Evolutionary conservation across 2,329 filamentous ascomycete genomes (phyloP).

Genomic region (Penicillium sp.): DNA sequence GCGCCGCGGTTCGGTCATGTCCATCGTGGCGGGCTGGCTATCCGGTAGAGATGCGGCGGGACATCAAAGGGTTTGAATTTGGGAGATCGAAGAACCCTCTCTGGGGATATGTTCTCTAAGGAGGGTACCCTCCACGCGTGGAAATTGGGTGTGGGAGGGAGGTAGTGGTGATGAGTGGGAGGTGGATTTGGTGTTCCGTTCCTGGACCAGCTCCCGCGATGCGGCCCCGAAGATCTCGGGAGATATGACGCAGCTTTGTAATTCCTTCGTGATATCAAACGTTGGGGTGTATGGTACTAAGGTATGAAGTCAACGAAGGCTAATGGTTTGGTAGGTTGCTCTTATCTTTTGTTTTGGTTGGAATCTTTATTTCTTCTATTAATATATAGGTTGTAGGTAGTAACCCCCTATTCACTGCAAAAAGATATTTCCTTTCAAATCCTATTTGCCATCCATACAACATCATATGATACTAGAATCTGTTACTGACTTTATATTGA

Average conservation of each 20-base stretch:
- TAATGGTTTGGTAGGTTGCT: background rate
- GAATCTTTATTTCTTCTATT: background rate
- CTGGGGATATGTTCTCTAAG: background rate
- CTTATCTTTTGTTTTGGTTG: too few species aligned
- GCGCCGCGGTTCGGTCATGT: slow-evolving; percentile 33
- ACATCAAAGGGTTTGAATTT: slow-evolving; percentile 18
- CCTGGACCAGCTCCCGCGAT: slow-evolving; percentile 5
- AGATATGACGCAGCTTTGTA: slow-evolving; percentile 8
- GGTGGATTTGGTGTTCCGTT: slow-evolving; percentile 9
- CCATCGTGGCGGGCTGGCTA: slow-evolving; percentile 32
- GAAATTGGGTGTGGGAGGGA: background rate
- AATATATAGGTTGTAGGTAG: background rate
- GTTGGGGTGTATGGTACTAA: background rate
- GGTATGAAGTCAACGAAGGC: background rate
- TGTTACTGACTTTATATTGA: background rate
- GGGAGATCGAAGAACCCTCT: slow-evolving; percentile 12
- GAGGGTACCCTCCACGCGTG: background rate
- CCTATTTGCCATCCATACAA: too few species aligned
- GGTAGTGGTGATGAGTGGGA: background rate
- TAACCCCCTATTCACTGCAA: background rate
- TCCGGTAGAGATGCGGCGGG: slow-evolving; percentile 12
- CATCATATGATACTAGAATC: background rate
- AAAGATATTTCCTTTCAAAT: background rate
- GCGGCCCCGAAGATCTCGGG: background rate
- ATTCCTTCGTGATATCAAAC: background rate